A percentile compares a stretch with the other conserved stretches of the same genome.
Conservation (phyloP, 306 rosid genomes). For the Datisca glomerata region DNA sequence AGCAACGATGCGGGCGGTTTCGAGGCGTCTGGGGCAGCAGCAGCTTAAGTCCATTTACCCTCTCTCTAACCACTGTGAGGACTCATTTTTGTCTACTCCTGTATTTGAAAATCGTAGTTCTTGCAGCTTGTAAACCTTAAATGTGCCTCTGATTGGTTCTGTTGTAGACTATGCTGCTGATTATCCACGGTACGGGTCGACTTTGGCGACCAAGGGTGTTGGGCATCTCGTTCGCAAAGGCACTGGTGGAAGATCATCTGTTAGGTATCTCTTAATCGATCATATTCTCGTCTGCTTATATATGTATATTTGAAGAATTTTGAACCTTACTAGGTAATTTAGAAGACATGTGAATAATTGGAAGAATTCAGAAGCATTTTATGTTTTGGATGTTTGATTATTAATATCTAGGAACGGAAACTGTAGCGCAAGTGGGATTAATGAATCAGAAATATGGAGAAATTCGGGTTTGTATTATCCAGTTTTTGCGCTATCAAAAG, state of each 20-base stretch:
- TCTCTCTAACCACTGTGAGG: slow-evolving; percentile 42
- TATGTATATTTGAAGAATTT: no score
- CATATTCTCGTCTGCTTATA: not conserved
- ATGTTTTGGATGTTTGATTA: not conserved
- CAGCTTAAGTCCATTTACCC: slow-evolving; percentile 43
- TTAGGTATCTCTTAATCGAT: slow-evolving; percentile 36
- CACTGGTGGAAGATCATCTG: slow-evolving; percentile 98
- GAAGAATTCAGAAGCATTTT: not conserved
- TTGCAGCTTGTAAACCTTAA: not conserved
- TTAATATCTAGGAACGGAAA: no score
- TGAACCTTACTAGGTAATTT: not conserved
- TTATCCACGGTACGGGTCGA: slow-evolving; percentile 52
- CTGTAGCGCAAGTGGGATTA: no score
- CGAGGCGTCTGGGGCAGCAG: slow-evolving; percentile 64
- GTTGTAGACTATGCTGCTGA: slow-evolving; percentile 53
- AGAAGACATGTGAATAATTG: not conserved
- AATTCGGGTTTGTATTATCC: no score
- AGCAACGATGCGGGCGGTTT: slow-evolving; percentile 63
- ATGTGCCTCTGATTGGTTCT: not conserved
- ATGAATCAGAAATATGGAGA: no score
- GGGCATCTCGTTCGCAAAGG: slow-evolving; percentile 96
- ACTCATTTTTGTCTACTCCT: slow-evolving; percentile 8
- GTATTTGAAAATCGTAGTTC: not conserved
- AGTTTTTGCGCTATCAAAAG: no score
- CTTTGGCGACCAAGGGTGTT: slow-evolving; percentile 60